Percentiles rank a stretch among this genome's conserved stretches.
phyloP scores from a whole-genome alignment of 192 early-diverging fungal species.

The Coemansia sp. region DNA sequence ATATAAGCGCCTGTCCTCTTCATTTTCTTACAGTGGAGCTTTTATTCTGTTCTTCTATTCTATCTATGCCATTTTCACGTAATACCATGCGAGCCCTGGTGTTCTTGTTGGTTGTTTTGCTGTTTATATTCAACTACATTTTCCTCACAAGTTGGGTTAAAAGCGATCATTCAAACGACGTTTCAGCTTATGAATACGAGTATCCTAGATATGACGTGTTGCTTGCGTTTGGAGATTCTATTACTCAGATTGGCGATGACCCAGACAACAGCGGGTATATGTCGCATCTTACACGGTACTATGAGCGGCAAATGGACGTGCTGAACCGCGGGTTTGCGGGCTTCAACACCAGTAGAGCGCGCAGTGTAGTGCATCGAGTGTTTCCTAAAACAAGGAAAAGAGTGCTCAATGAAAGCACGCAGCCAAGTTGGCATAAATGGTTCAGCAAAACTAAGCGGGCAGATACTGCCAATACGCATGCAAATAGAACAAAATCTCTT shows the following conservation, averaged over 20 bases:
- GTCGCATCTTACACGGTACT: slow-evolving; percentile 53
- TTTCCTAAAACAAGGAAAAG: slow-evolving; percentile 38
- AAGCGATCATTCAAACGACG: neutral
- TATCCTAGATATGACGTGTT: slow-evolving; percentile 21
- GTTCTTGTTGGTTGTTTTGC: neutral
- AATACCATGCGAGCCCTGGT: neutral
- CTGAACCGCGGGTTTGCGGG: slow-evolving; percentile 77
- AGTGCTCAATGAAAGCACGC: too few relatives aligned
- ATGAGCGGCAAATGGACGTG: slow-evolving; percentile 69
- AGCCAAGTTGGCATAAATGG: neutral
- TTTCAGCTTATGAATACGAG: neutral
- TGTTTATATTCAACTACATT: slow-evolving; percentile 6
- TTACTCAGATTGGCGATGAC: slow-evolving; percentile 29
- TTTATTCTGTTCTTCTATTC: neutral
- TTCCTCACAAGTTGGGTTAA: neutral
- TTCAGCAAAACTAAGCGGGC: neutral
- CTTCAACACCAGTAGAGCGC: slow-evolving; percentile 65
- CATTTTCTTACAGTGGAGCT: neutral
- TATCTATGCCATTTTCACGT: neutral
- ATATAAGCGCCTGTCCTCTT: too few relatives aligned
- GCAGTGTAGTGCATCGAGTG: slow-evolving; percentile 56
- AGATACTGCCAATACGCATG: neutral
- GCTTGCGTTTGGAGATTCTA: slow-evolving; percentile 35
- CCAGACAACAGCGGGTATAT: slow-evolving; percentile 49
- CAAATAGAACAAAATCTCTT: neutral